phyloP scores from a whole-genome alignment of 164 flowering plant genomes.

The Macadamia tetraphylla region DNA sequence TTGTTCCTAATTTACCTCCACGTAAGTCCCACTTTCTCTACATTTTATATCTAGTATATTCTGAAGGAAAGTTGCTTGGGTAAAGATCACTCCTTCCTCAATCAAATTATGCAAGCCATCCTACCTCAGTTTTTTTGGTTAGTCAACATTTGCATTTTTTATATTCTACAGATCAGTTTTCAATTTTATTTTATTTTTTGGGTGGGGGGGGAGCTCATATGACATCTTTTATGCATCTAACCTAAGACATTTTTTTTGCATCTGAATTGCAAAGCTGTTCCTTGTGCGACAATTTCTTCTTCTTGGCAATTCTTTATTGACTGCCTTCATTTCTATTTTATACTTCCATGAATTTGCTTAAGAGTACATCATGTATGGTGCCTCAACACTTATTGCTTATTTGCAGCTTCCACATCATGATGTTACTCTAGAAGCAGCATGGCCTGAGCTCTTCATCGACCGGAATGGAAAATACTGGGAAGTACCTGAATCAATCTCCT shows the following conservation, averaged over 20 bases:
- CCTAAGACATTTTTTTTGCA: neutral
- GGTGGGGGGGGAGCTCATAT: too few relatives aligned
- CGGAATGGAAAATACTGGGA: constrained; percentile 78
- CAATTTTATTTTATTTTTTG: too few relatives aligned
- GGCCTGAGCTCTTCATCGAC: constrained; percentile 84
- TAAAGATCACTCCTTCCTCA: too few relatives aligned
- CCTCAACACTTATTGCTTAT: constrained; percentile 10
- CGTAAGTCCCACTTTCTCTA: too few relatives aligned
- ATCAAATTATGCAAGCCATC: too few relatives aligned
- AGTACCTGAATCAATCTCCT: constrained; percentile 68
- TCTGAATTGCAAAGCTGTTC: neutral
- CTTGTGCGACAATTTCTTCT: neutral
- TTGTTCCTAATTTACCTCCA: too few relatives aligned
- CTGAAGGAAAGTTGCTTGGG: too few relatives aligned
- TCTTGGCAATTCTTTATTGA: neutral
- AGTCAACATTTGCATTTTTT: too few relatives aligned
- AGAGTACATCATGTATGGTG: neutral
- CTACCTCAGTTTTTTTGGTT: too few relatives aligned
- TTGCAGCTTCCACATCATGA: constrained; percentile 78
- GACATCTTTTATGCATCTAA: neutral
- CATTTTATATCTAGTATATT: too few relatives aligned
- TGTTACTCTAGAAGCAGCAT: constrained; percentile 76
- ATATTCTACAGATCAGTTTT: too few relatives aligned
- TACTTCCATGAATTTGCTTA: neutral
- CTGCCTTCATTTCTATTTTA: neutral